Evolutionary conservation across 108 stramenopile genomes (phyloP), one percentile per base, ranked within the genome.

Genomic region (Nitzschia sp.): DNA sequence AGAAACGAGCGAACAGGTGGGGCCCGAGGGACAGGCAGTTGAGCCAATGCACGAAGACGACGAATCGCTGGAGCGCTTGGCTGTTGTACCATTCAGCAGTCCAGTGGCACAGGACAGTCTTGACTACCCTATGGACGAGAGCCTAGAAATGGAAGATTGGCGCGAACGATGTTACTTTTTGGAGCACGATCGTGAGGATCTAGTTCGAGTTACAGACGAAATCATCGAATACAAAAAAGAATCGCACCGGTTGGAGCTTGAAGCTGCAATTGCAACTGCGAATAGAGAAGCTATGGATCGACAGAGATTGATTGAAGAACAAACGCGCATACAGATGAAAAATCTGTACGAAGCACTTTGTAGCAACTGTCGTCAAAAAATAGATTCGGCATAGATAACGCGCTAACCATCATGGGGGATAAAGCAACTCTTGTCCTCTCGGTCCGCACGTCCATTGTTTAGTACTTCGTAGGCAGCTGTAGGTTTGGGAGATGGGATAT

Each of bases 151-250:
- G 49, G 49, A 51, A 51, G 49, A 51, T 51, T 51, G 49, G 49
- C 49, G 49, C n/a, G 49, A 51, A 23, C 55, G 68, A 4, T 69
- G 68, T 46, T 54, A 58, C n/a, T 69, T 69, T 47, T 21, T 69
- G 28, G 68, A 69, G 28, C 68, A 55, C 6, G 68, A 69, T 47
- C 68, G 68, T 13, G 57, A 59, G 28, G 68, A 69, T 9, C 31
- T 69, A 3, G 54, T 55, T 54, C 35, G 68, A 13, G 56, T 69
- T 25, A 69, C 68, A 36, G 58, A 56, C 3, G 26, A 58, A 57
- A 69, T 69, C 23, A 54, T 69, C 11, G 57, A 69, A 35, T 45
- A 33, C 17, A 57, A 69, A 19, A 69, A 55, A 45, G 26, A 26
- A 0, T 45, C 68, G 3, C 68, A 69, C 46, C 17, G 17, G 26